These are phyloP conservation scores for Fraxinus greggii DNA, from an alignment of 305 asterid genomes.

Conservation along the genomic window DNA sequence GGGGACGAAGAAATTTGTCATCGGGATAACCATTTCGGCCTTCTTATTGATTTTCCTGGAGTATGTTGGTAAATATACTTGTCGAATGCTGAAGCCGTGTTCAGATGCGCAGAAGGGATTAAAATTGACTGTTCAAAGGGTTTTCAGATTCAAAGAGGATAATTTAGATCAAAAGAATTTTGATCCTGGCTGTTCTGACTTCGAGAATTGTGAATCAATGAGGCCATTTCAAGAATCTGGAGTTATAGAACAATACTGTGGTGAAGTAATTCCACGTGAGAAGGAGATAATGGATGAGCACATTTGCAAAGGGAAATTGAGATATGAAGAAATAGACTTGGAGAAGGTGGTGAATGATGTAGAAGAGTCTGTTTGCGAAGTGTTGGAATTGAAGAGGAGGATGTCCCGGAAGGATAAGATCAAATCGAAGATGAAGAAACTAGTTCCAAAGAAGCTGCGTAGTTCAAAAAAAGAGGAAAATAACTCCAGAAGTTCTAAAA, in stretches of 20 bases:
- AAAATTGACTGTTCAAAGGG: not conserved
- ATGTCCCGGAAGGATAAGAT: slow-evolving; percentile 50
- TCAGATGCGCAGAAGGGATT: slow-evolving; percentile 19
- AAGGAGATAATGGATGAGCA: slow-evolving; percentile 20
- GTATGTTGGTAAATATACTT: slow-evolving; percentile 33
- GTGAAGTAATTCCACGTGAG: slow-evolving; percentile 33
- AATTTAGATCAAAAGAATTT: slow-evolving; percentile 12
- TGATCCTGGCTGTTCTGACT: slow-evolving; percentile 8
- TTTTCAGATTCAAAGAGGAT: slow-evolving; percentile 24
- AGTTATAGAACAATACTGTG: slow-evolving; percentile 5
- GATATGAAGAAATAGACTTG: slow-evolving; percentile 19
- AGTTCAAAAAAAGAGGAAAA: slow-evolving; percentile 29
- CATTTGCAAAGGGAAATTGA: slow-evolving; percentile 6
- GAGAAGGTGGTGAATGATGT: slow-evolving; percentile 28
- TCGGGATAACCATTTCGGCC: slow-evolving; percentile 69
- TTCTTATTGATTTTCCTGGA: slow-evolving; percentile 57
- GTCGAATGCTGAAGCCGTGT: slow-evolving; percentile 23
- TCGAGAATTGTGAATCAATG: slow-evolving; percentile 6
- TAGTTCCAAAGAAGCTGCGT: slow-evolving; percentile 45
- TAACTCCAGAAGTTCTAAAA: slow-evolving; percentile 3
- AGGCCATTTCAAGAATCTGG: slow-evolving; percentile 27
- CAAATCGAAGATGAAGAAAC: slow-evolving; percentile 54
- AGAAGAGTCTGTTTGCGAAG: slow-evolving; percentile 25
- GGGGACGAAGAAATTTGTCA: slow-evolving; percentile 50
- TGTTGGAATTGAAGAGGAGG: slow-evolving; percentile 29